Conservation (phyloP, 495 filamentous ascomycete genomes). For the Chaetomium cochliodes region DNA sequence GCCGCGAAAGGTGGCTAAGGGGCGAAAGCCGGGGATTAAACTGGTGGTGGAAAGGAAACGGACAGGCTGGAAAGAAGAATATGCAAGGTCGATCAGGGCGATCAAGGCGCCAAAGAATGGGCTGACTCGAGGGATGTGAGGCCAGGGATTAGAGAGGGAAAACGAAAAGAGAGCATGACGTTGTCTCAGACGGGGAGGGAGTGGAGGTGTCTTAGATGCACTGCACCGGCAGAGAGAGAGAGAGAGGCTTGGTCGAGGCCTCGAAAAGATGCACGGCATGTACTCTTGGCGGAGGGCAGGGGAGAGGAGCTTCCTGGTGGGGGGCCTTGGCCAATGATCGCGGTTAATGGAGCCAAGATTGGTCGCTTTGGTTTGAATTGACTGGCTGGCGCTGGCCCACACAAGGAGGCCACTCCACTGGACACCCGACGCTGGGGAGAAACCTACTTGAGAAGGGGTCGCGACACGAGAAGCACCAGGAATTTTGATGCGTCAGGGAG, state of each 20-base stretch:
- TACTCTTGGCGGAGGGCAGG: not conserved
- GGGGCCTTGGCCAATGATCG: not conserved
- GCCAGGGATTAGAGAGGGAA: constrained; percentile 14
- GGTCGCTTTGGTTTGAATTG: constrained; percentile 8
- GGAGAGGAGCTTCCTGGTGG: not conserved
- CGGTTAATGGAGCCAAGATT: not conserved
- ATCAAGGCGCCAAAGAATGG: constrained; percentile 28
- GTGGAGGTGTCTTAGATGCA: constrained; percentile 2
- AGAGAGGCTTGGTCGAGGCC: not conserved
- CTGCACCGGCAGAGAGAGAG: not conserved
- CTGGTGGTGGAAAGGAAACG: constrained; percentile 6
- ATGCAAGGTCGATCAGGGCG: constrained; percentile 35
- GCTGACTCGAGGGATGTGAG: constrained; percentile 21
- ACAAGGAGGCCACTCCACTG: constrained; percentile 1
- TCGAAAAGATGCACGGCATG: constrained; percentile 2
- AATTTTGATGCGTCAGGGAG: not conserved
- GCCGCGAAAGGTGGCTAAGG: constrained; percentile 21
- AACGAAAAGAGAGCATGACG: not conserved
- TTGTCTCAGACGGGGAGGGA: constrained; percentile 5
- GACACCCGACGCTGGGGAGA: constrained; percentile 8
- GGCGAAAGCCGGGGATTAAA: constrained; percentile 28
- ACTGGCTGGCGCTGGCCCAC: not conserved
- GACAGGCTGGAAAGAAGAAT: constrained; percentile 9
- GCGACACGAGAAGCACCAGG: not conserved
- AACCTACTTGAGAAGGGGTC: constrained; percentile 11